Evolutionary conservation across 2,329 filamentous ascomycete species (phyloP), one percentile per base, ranked within the genome.

Genomic region (Penicillium expansum): DNA sequence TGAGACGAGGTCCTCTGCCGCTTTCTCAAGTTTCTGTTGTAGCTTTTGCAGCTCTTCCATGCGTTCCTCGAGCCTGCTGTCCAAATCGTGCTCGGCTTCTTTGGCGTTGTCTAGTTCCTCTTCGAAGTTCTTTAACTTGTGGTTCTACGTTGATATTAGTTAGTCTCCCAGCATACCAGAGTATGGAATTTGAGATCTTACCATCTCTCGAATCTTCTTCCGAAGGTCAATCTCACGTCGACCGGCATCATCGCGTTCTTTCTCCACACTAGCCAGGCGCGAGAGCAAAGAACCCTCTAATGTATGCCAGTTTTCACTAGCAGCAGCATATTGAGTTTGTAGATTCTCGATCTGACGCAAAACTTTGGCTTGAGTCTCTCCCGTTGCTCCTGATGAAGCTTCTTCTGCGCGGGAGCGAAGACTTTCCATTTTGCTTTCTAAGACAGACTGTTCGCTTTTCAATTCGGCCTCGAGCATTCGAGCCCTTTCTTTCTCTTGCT

Each of bases 221-320:
- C 94, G 83, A 75, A 96, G 85, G 38, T 97, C 94, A 5, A 85
- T 88, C 76, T 99, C 94, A 57, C 91, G 86, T 64, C 87, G 87
- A 48, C 86, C 82, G 9, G 90, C 85, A 68, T 99, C 94, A 69
- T 97, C 92, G 55, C 91, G 86, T 73, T 99, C 95, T 70, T 89
- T 94, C 72, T 99, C 94, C 10, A 97, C 79, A 48, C 80, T 87
- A 4, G 87, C 82, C 11, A 94, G 82, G 56, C 92, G 85, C 22
- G 90, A 86, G 49, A 93, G 83, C 32, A 99, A 77, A 2, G 90
- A 95, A 10, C 89, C 85, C 74, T 99, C 93, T 60, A 99, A 95
- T 0, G 92, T 91, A 70, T 97, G 92, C 94, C 95, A 99, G 67
- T 99, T 99, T 69, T 96, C 91, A 64, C 91, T 94, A 1, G 94